Base-by-base conservation (phyloP, 2,329 filamentous ascomycete species). In the Paracamarosporium sp. region DNA sequence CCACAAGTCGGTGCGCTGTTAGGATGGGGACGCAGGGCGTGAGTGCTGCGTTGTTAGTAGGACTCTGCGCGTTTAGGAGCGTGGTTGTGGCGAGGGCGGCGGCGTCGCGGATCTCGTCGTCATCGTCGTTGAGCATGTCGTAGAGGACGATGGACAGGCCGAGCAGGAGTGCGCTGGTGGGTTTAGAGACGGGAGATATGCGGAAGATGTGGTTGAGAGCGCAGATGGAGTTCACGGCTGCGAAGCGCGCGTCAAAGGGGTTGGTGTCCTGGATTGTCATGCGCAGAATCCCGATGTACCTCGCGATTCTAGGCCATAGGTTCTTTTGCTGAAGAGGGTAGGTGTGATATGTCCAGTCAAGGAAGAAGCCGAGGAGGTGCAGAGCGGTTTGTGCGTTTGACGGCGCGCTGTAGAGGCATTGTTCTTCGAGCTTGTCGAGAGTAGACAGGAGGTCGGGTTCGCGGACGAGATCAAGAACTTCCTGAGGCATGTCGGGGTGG, bases 51-150 rank as follows among this genome's bases (percentile, higher is more conserved):
- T 25, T 63, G 7, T 62, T 62, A 0, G 5, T 8, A 3, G 36
- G 9, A 5, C 33, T 33, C 5, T 55, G 52, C 33, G 66, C 28
- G 11, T 43, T 77, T 7, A 88, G 64, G 24, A 90, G 73, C 22
- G 69, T 72, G 5, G 76, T 71, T 0, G 83, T 80, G 1, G 85
- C 82, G 0, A 66, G 58, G 2, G 88, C 85, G 7, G 88, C 89
- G 1, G 85, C 74, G 31, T 89, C 85, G 43, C 94, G 87, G 61
- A 97, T 85, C 56, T 97, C 93, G 60, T 97, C 92, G 70, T 98
- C 94, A 71, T 98, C 94, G 71, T 98, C 95, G 70, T 91, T 90
- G 45, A 76, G 68, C 47, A 70, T 55, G 55, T 71, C 67, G 67
- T 73, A 69, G 1, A 76, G 60, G 3, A 88, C 81, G 5, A 92